These are phyloP conservation scores for Kwoniella mangroviensis DNA, from an alignment of 768 basidiomycete species.

Conservation along the genomic window DNA sequence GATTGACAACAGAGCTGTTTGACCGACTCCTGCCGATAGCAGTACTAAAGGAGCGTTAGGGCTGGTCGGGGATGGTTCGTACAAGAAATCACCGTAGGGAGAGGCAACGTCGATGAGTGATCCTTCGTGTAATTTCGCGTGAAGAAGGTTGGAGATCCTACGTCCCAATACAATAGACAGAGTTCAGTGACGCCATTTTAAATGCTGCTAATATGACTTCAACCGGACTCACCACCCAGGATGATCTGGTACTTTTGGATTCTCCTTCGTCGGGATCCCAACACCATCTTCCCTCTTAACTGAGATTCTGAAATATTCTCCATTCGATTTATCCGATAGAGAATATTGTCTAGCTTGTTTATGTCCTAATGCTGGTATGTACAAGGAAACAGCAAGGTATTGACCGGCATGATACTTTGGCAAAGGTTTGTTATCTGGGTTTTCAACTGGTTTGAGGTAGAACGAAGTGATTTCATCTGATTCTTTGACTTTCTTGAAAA, in stretches of 20 bases:
- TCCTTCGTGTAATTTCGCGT: constrained; percentile 28
- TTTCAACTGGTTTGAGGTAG: constrained; percentile 25
- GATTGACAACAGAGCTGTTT: constrained; percentile 32
- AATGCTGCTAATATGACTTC: background rate
- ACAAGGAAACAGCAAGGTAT: constrained; percentile 30
- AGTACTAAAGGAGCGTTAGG: constrained; percentile 28
- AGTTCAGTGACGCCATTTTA: background rate
- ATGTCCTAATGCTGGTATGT: constrained; percentile 22
- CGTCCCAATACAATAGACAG: background rate
- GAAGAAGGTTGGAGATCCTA: constrained; percentile 30
- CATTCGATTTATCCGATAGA: constrained; percentile 26
- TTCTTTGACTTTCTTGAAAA: constrained; percentile 27
- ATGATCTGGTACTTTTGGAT: constrained; percentile 11
- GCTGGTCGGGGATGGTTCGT: background rate
- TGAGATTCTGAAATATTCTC: constrained; percentile 31
- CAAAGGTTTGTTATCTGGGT: constrained; percentile 11
- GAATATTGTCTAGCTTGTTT: constrained; percentile 39
- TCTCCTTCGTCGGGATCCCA: constrained; percentile 2
- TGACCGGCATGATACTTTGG: constrained; percentile 29
- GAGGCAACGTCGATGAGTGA: constrained; percentile 30
- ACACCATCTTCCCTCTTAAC: constrained; percentile 29
- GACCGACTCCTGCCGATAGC: constrained; percentile 35
- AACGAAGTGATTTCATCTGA: constrained; percentile 33
- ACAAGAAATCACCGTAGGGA: constrained; percentile 34
- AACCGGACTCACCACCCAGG: constrained; percentile 19